phyloP scores from a whole-genome alignment of 768 basidiomycete species.

The Kondoa malvinella region DNA sequence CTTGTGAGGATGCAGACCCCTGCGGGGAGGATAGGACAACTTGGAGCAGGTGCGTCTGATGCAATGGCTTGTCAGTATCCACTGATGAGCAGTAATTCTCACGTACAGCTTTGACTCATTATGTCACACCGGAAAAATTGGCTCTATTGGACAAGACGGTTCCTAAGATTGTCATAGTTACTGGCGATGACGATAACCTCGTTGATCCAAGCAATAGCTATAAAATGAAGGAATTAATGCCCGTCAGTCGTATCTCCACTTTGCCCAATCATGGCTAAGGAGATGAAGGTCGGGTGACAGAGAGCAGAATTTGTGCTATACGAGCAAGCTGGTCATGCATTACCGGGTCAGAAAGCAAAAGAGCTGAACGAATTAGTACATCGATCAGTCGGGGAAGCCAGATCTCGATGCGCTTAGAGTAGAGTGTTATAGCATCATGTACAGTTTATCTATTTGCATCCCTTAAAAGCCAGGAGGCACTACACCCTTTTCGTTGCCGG shows the following conservation, averaged over 20 bases:
- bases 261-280: neutral
- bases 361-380: neutral
- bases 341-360: neutral
- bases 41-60: slow-evolving; percentile 9
- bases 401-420: neutral
- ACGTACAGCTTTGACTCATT: neutral
- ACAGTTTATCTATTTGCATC: neutral
- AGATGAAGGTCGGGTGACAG: slow-evolving; percentile 2
- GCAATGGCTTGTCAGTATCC: neutral
- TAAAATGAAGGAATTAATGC: slow-evolving; percentile 14
- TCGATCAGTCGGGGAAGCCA: neutral
- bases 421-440: neutral
- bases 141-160: neutral
- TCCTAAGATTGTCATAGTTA: slow-evolving; percentile 17
- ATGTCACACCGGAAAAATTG: slow-evolving; percentile 9
- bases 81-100: neutral
- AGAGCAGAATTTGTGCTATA: slow-evolving; percentile 9
- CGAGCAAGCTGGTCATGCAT: slow-evolving; percentile 14
- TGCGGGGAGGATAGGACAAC: slow-evolving; percentile 18
- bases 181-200: slow-evolving; percentile 21
- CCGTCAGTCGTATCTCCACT: slow-evolving; percentile 9
- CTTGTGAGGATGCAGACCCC: slow-evolving; percentile 12
- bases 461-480: slow-evolving; percentile 67
- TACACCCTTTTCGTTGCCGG: slow-evolving; percentile 39
- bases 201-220: slow-evolving; percentile 14